phyloP scores from a whole-genome alignment of 2,329 filamentous ascomycete species.

The Stemphylium vesicarium region DNA sequence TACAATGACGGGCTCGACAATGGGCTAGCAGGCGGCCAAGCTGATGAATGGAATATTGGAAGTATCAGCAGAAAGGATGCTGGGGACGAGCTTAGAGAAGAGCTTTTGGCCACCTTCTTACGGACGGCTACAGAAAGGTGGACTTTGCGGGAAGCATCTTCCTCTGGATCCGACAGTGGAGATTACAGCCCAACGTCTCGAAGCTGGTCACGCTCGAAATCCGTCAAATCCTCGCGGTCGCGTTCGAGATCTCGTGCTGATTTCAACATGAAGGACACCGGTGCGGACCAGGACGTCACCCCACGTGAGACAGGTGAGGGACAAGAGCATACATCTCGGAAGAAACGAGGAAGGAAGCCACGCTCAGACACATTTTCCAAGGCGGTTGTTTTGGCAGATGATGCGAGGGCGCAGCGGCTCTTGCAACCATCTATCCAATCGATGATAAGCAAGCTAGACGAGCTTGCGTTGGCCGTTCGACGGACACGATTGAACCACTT shows the following conservation, averaged over 20 bases:
- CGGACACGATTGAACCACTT: conserved; percentile 64
- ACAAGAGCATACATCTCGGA: background rate
- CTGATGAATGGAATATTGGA: conserved; percentile 61
- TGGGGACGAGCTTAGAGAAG: conserved; percentile 71
- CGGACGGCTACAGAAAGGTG: conserved; percentile 71
- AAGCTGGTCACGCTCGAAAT: conserved; percentile 22
- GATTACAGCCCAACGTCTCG: background rate
- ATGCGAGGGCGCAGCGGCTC: conserved; percentile 69
- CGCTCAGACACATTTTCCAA: conserved; percentile 13
- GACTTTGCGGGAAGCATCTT: conserved; percentile 47
- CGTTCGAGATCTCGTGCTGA: conserved; percentile 6
- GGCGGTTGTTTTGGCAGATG: conserved; percentile 71
- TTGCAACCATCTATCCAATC: conserved; percentile 74
- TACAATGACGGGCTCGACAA: conserved; percentile 54
- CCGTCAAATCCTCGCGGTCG: conserved; percentile 5
- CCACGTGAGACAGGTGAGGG: conserved; percentile 1
- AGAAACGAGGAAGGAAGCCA: conserved; percentile 19
- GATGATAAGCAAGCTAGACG: conserved; percentile 72
- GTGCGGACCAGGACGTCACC: background rate
- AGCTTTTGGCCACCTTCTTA: conserved; percentile 70
- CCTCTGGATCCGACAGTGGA: conserved; percentile 18
- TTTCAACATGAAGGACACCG: conserved; percentile 14
- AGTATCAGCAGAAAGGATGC: conserved; percentile 54
- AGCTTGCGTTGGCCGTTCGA: conserved; percentile 73
- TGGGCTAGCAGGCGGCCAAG: conserved; percentile 47